phyloP scores from a whole-genome alignment of 2,329 filamentous ascomycete genomes.

The Talaromyces sp. region DNA sequence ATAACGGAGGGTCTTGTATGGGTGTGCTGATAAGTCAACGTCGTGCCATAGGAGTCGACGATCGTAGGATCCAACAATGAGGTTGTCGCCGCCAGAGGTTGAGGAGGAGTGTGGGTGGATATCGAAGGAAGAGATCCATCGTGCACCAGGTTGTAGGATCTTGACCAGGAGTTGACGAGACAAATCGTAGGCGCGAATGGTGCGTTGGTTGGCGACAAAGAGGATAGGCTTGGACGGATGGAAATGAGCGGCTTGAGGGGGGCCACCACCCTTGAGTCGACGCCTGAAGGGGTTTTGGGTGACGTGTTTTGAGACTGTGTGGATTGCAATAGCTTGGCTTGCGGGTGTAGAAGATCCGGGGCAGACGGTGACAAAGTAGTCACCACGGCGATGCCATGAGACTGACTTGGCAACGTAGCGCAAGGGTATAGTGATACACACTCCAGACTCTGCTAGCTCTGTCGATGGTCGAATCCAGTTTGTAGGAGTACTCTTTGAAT shows the following conservation, averaged over 20 bases:
- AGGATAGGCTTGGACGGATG: conserved; percentile 90
- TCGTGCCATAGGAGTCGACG: conserved; percentile 94
- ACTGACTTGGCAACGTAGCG: conserved; percentile 80
- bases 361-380: conserved; percentile 91
- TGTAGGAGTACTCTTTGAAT: conserved; percentile 64
- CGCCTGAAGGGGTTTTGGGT: conserved; percentile 91
- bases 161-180: conserved; percentile 89
- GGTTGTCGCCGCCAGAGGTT: conserved; percentile 86
- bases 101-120: conserved; percentile 87
- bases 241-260: conserved; percentile 86
- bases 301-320: conserved; percentile 90
- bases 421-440: conserved; percentile 77
- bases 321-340: conserved; percentile 75
- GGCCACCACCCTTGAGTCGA: conserved; percentile 65
- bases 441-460: conserved; percentile 69
- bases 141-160: conserved; percentile 86
- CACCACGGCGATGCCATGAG: conserved; percentile 89
- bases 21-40: conserved; percentile 81
- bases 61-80: conserved; percentile 94
- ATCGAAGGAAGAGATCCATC: conserved; percentile 92
- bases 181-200: conserved; percentile 90
- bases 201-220: conserved; percentile 92
- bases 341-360: conserved; percentile 57
- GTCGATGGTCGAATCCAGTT: conserved; percentile 79
- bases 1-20: conserved; percentile 96